Conservation (phyloP, 2,329 filamentous ascomycete species). For the Bipolaris sorokiniana region DNA sequence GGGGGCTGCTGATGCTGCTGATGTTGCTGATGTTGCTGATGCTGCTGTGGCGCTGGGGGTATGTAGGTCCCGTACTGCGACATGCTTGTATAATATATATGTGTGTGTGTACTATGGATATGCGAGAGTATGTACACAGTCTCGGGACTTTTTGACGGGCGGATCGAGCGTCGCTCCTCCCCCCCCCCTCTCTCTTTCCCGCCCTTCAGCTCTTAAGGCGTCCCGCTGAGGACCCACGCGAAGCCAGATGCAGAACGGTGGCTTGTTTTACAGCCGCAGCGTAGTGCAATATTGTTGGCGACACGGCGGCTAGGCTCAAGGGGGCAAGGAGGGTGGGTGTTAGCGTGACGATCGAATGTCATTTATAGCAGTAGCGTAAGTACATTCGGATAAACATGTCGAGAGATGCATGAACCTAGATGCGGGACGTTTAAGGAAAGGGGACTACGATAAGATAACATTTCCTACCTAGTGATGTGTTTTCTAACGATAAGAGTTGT, state of each 20-base stretch:
- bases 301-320: slow-evolving; percentile 4
- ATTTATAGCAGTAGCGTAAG: no score
- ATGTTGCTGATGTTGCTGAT: slow-evolving; percentile 25
- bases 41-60: slow-evolving; percentile 10
- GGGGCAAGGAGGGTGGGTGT: slow-evolving; percentile 9
- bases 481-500: not conserved
- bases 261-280: slow-evolving; percentile 18
- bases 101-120: not conserved
- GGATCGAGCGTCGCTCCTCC: no score
- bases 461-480: no score
- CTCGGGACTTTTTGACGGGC: no score
- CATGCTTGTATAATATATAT: slow-evolving; percentile 24
- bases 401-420: no score
- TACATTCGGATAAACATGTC: no score
- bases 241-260: slow-evolving; percentile 4
- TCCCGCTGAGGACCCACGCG: slow-evolving; percentile 4
- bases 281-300: slow-evolving; percentile 20
- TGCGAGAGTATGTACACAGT: no score
- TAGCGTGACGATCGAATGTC: slow-evolving; percentile 2
- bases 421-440: no score
- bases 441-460: not conserved
- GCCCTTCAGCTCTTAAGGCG: not conserved
- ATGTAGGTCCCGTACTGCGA: slow-evolving; percentile 38
- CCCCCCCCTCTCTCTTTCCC: no score
- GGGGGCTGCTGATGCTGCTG: slow-evolving; percentile 25